Evolutionary conservation across 768 basidiomycete genomes (phyloP).

Genomic region (Lentinus brumalis): DNA sequence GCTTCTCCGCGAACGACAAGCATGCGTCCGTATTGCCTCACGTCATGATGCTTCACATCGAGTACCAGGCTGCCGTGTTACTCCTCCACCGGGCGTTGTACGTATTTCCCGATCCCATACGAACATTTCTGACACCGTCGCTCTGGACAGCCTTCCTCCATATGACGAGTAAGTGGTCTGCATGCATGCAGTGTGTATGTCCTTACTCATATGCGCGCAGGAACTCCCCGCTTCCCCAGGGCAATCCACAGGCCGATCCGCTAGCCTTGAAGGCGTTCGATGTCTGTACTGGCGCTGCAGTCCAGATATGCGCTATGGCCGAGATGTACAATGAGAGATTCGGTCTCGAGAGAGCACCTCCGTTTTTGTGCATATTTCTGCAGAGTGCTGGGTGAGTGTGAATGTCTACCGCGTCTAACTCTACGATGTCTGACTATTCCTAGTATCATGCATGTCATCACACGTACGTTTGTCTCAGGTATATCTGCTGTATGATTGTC

Average conservation of each 20-base stretch:
- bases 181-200: not conserved
- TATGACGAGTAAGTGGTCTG: slow-evolving; percentile 56
- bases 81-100: slow-evolving; percentile 80
- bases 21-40: slow-evolving; percentile 60
- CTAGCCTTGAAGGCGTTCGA: slow-evolving; percentile 70
- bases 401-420: not conserved
- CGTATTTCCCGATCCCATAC: slow-evolving; percentile 34
- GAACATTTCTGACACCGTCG: slow-evolving; percentile 13
- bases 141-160: slow-evolving; percentile 61
- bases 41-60: slow-evolving; percentile 67
- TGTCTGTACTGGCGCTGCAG: slow-evolving; percentile 72
- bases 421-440: slow-evolving; percentile 15
- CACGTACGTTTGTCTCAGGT: slow-evolving; percentile 46
- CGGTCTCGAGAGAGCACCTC: slow-evolving; percentile 58
- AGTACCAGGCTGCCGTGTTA: slow-evolving; percentile 77
- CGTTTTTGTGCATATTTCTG: slow-evolving; percentile 70
- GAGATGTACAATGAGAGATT: slow-evolving; percentile 62
- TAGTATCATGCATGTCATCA: slow-evolving; percentile 81
- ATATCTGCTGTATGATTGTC: slow-evolving; percentile 16
- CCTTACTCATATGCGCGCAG: not conserved
- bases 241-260: slow-evolving; percentile 33
- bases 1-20: slow-evolving; percentile 58
- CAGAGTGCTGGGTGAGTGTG: slow-evolving; percentile 68
- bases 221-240: not conserved
- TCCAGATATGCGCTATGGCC: slow-evolving; percentile 67